These are phyloP conservation scores for Phytophthora brassicae DNA, from an alignment of 352 stramenopile genomes.

Conservation along the genomic window DNA sequence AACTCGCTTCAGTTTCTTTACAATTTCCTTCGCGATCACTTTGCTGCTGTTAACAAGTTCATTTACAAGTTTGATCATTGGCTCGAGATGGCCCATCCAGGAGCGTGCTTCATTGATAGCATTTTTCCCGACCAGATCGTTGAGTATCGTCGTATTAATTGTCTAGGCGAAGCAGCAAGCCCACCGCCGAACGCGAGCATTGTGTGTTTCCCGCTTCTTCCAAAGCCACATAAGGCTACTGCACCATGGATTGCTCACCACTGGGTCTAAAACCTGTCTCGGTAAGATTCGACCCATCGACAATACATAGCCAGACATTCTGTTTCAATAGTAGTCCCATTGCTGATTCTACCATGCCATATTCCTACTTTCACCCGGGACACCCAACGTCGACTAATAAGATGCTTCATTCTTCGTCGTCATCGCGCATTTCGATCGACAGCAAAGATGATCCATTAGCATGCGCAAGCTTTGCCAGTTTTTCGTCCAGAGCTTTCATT, in stretches of 20 bases:
- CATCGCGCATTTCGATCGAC: slow-evolving; percentile 34
- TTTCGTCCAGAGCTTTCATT: slow-evolving; percentile 89
- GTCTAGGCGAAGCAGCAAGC: background rate
- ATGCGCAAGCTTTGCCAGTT: slow-evolving; percentile 79
- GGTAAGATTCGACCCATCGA: background rate
- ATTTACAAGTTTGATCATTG: slow-evolving; percentile 91
- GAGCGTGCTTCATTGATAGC: slow-evolving; percentile 45
- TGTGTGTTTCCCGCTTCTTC: slow-evolving; percentile 82
- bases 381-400: slow-evolving; percentile 1
- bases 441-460: slow-evolving; percentile 31
- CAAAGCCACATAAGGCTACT: slow-evolving; percentile 66
- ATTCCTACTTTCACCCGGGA: too few relatives aligned
- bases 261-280: slow-evolving; percentile 35
- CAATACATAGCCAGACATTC: background rate
- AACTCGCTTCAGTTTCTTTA: slow-evolving; percentile 35
- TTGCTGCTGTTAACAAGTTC: slow-evolving; percentile 35
- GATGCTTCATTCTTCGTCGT: slow-evolving; percentile 27
- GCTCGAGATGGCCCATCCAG: slow-evolving; percentile 66
- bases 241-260: slow-evolving; percentile 51
- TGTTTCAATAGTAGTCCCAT: background rate
- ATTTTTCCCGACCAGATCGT: slow-evolving; percentile 53
- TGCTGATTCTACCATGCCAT: slow-evolving; percentile 20
- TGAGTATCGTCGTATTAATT: slow-evolving; percentile 65
- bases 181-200: slow-evolving; percentile 40
- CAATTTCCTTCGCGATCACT: slow-evolving; percentile 42